Evolutionary conservation across 306 rosid species (phyloP), one percentile per base, ranked within the genome.

Genomic region (Vigna unguiculata): DNA sequence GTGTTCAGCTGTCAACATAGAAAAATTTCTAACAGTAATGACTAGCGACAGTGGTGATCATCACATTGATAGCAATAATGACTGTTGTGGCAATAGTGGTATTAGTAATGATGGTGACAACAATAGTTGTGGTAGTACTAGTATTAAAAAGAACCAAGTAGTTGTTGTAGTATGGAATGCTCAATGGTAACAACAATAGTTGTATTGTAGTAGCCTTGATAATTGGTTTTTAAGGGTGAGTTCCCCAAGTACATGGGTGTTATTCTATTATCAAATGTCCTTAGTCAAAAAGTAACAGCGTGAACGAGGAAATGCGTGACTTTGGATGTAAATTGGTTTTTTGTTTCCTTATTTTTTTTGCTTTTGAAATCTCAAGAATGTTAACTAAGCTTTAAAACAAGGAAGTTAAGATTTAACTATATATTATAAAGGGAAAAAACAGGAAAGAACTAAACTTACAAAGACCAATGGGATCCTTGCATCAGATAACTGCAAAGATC

Each of bases 401-500:
- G 49, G 61, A 68, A 52, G 4, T 40, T 78, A 38, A 74, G 40
- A 60, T 43, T 69, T 24, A 46, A 71, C 54, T 64, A 69, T 48
- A 5, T 32, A 32, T 32, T 32, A 66, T 59, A 73, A 36, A 62
- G 53, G 65, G 64, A 65, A 69, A 74, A 19, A 19, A 47, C 13
- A 24, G 74, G 47, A 80, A 76, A 66, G 71, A 83, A 69, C 11
- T 49, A 69, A 28, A 86, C 98, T 91, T 82, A 93, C 98, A 85
- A 90, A 93, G 76, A 78, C 80, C 69, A 93, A 82, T 1, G 96
- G 90, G 68, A 91, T 90, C 78, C 98, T 80, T 79, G 85, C 86
- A 62, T 93, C 98, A 81, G 90, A 91, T 54, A 93, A 83, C 89
- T 84, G 94, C 90, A 93, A 82, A 79, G 87, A 82, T 86, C 98